Evolutionary conservation across 257 asterid genomes (phyloP), one percentile per base, ranked within the genome.

Genomic region (Salvia splendens): DNA sequence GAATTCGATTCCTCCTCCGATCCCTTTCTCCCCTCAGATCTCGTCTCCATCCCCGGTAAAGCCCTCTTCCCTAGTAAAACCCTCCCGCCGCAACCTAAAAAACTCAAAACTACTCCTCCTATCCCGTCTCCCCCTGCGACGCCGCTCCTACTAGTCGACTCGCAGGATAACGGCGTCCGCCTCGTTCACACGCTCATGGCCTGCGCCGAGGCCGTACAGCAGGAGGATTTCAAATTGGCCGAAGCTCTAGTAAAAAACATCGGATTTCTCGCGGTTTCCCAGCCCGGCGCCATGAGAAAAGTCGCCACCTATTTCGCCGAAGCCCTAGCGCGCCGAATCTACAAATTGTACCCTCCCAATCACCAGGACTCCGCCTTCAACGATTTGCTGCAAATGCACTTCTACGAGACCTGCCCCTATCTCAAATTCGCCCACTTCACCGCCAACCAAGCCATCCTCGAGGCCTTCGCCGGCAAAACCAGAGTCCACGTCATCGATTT

Each of bases 371-470:
- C 88, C 3, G 88, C 89, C 10, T 87, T 84, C 50, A 66, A 80
- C 3, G 97, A 89, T 67, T 10, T 78, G 66, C 61, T 89, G 9
- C 91, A 92, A 73, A 87, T 86, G 89, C 96, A 92, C 67, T 92
- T 89, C 71, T 92, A 89, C 69, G 98, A 92, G 68, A 77, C 90
- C 2, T 86, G 97, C 67, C 98, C 98, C 9, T 89, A 89, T 65
- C 81, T 92, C 2, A 92, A 92, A 63, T 92, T 92, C 74, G 93
- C 97, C 0, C 98, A 92, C 72, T 92, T 92, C 58, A 92, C 98
- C 1, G 98, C 98, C 0, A 89, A 92, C 67, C 98, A 92, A 67
- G 98, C 96, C 0, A 92, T 92, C 4, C 83, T 89, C 3, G 97
- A 92, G 56, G 98, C 95, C 2, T 83, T 92, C 40, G 82, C 81